These are phyloP conservation scores for Venturia carpophila DNA, from an alignment of 2,329 filamentous ascomycete species.

Conservation along the genomic window DNA sequence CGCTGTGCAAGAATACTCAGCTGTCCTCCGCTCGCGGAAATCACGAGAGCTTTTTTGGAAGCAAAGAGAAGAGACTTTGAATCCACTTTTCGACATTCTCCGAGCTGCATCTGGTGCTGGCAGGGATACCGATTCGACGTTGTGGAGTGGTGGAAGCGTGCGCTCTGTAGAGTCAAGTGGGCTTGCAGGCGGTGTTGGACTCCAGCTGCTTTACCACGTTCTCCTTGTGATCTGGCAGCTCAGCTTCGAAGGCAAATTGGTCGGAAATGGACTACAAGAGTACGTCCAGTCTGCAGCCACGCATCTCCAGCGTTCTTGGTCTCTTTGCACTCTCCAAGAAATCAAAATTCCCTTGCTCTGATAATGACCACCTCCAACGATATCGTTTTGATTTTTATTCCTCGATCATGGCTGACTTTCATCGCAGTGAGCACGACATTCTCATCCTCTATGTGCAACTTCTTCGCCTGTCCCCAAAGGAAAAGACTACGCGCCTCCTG, in stretches of 20 bases:
- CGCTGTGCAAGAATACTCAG: slow-evolving; percentile 83
- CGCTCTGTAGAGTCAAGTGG: slow-evolving; percentile 57
- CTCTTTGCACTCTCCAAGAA: too few relatives aligned
- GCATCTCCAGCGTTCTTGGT: neutral
- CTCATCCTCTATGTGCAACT: slow-evolving; percentile 88
- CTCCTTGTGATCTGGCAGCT: slow-evolving; percentile 93
- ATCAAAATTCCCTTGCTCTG: too few relatives aligned
- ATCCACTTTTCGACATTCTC: slow-evolving; percentile 75
- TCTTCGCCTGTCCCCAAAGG: slow-evolving; percentile 85
- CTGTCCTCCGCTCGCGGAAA: slow-evolving; percentile 66
- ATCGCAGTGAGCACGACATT: slow-evolving; percentile 76
- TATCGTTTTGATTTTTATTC: neutral
- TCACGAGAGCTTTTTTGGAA: slow-evolving; percentile 84
- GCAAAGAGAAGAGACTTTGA: slow-evolving; percentile 75
- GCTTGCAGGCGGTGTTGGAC: slow-evolving; percentile 67
- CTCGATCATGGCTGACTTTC: slow-evolving; percentile 1
- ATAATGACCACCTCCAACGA: neutral
- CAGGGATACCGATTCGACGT: slow-evolving; percentile 56
- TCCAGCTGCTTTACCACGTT: slow-evolving; percentile 91
- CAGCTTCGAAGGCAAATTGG: slow-evolving; percentile 69
- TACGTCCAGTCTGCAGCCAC: slow-evolving; percentile 40
- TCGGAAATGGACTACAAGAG: slow-evolving; percentile 79
- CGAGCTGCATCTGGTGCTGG: slow-evolving; percentile 59
- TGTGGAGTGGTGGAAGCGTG: slow-evolving; percentile 48
- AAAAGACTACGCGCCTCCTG: slow-evolving; percentile 90